A percentile compares a stretch with the other conserved stretches of the same genome.
These are phyloP conservation scores for Prinsepia uniflora DNA, from an alignment of 306 rosid genomes.

Conservation along the genomic window DNA sequence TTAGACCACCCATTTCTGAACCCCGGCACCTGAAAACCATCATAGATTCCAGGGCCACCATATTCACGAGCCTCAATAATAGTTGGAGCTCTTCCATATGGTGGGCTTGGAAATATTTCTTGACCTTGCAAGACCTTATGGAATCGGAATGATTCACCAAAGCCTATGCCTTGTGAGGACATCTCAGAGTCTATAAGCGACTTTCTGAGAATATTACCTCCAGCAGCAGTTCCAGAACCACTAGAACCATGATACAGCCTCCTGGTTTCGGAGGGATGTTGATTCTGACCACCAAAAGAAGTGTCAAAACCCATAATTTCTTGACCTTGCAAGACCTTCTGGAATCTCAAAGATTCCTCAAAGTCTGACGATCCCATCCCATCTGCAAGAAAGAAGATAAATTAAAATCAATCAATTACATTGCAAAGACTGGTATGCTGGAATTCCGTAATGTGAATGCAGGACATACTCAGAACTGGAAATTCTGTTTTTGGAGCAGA, in stretches of 20 bases:
- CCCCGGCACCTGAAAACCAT: slow-evolving; percentile 49
- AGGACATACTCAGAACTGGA: slow-evolving; percentile 65
- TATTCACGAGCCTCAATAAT: slow-evolving; percentile 39
- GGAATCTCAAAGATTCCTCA: slow-evolving; percentile 92
- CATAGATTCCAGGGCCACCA: slow-evolving; percentile 53
- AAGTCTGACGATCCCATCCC: slow-evolving; percentile 88
- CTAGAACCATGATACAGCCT: slow-evolving; percentile 60
- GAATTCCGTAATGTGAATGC: not conserved
- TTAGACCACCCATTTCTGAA: slow-evolving; percentile 60
- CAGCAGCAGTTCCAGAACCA: slow-evolving; percentile 46
- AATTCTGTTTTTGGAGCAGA: slow-evolving; percentile 53
- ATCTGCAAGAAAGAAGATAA: slow-evolving; percentile 39
- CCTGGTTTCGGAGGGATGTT: slow-evolving; percentile 53
- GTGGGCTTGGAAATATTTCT: slow-evolving; percentile 82
- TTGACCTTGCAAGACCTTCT: slow-evolving; percentile 99
- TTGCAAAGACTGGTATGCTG: not conserved
- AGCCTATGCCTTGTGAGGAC: slow-evolving; percentile 60
- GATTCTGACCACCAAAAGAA: slow-evolving; percentile 45
- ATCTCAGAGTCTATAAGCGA: slow-evolving; percentile 44
- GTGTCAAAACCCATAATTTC: slow-evolving; percentile 77
- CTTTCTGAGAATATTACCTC: slow-evolving; percentile 55
- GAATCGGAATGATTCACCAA: slow-evolving; percentile 77
- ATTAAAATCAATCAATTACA: slow-evolving; percentile 8
- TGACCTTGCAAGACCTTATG: slow-evolving; percentile 99
- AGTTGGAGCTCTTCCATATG: slow-evolving; percentile 52